A percentile compares a stretch with the other conserved stretches of the same genome.
Conservation (phyloP, 176 grass and related monocot species). For the Zea mays region Zm-B73-REFERENCE-NAM-5.0 NC_050099.1:246691501-246692000, state of each 20-base stretch:
- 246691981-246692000: conserved; percentile 89
- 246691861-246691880: conserved; percentile 60
- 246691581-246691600: background rate
- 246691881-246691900: conserved; percentile 55
- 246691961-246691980: conserved; percentile 70
- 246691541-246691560: background rate
- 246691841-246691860: conserved; percentile 78
- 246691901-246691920: conserved; percentile 74
- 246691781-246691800: conserved; percentile 45
- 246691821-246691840: conserved; percentile 76
- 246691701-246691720: background rate
- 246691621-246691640: conserved; percentile 17
- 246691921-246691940: conserved; percentile 63
- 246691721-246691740: background rate
- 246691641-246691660: background rate
- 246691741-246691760: background rate
- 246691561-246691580: background rate
- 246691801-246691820: conserved; percentile 44
- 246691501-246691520: background rate
- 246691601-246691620: background rate
- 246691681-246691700: background rate
- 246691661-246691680: background rate
- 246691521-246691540: background rate
- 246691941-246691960: conserved; percentile 94
- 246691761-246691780: conserved; percentile 37